phyloP scores from a whole-genome alignment of 2,329 filamentous ascomycete species.

The Trichothecium roseum region DNA sequence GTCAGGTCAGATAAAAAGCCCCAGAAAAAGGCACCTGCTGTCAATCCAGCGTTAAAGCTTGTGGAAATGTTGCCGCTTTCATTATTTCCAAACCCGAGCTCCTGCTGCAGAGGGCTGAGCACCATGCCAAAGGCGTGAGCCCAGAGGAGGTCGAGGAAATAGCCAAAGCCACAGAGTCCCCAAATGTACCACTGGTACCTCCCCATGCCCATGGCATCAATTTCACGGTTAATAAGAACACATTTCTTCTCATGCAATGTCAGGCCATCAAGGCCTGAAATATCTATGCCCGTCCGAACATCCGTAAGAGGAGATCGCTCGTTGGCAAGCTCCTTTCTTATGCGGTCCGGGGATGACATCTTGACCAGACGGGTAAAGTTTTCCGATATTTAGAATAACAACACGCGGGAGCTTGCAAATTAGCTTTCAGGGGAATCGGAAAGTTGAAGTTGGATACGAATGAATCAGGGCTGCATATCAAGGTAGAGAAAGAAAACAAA shows the following conservation, averaged over 20 bases:
- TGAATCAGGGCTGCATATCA: no score
- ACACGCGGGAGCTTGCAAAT: no score
- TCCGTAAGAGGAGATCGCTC: no score
- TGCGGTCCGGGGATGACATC: no score
- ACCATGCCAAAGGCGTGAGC: constrained; percentile 48
- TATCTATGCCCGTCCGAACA: no score
- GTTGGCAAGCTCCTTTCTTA: no score
- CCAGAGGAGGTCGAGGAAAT: constrained; percentile 46
- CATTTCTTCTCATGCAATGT: constrained; percentile 24
- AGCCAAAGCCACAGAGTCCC: constrained; percentile 42
- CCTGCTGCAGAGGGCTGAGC: constrained; percentile 41
- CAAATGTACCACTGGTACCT: constrained; percentile 42
- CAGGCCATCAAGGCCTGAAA: constrained; percentile 12
- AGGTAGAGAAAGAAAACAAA: no score
- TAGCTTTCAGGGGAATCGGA: no score
- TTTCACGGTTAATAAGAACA: constrained; percentile 28
- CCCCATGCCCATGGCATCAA: constrained; percentile 42
- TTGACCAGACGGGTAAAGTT: no score
- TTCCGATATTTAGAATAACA: no score
- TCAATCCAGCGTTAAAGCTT: constrained; percentile 42
- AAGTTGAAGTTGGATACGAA: no score
- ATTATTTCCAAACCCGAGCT: constrained; percentile 36
- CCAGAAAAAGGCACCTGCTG: constrained; percentile 45
- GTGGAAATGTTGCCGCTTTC: constrained; percentile 37
- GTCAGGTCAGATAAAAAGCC: constrained; percentile 43